Base-by-base conservation (phyloP, 169 alveolate genomes). In the Perkinsus marinus region DNA sequence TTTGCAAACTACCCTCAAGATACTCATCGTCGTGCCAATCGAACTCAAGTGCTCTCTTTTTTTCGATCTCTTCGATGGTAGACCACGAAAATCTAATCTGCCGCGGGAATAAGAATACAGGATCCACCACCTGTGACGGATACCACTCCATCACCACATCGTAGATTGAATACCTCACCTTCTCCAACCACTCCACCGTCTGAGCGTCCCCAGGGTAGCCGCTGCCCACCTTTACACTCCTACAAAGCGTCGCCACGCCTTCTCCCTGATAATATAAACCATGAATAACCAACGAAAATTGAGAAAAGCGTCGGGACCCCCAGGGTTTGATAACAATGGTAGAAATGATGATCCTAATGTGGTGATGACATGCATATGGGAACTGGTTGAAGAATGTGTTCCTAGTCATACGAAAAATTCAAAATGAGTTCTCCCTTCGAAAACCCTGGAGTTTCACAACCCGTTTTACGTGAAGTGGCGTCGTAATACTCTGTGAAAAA, bases 141-240 rank as follows among this genome's bases (percentile, higher is more conserved):
- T n/a, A n/a, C 91, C 37, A 37, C 91, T 43, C 13, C 34, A 90
- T 37, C 39, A 36, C 22, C 34, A 22, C 17, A 34, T 22, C 39
- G 9, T 19, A 68, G 0, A 36, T 47, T 38, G 91, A 43, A 16
- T 37, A 90, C 22, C 26, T 7, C 41, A 39, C 57, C 34, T 90
- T 90, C 9, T 39, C 91, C 91, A 90, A 10, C 91, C 91, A 90
- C 69, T 43, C 37, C 0, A 90, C 39, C 69, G 91, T 90, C 34
- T 19, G 39, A 19, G 43, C 38, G 37, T 90, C 91, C 7, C 91
- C 91, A 19, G 91, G 91, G 39, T 90, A 90, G 30, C 91, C 91
- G 19, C 91, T 39, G 69, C 91, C 91, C 19, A 90, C 79, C 79
- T 57, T 26, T 5, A 57, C 22, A 16, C 79, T 26, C 22, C 79